Conservation (phyloP, 306 rosid genomes). For the Pterocarpus macrocarpus region DNA sequence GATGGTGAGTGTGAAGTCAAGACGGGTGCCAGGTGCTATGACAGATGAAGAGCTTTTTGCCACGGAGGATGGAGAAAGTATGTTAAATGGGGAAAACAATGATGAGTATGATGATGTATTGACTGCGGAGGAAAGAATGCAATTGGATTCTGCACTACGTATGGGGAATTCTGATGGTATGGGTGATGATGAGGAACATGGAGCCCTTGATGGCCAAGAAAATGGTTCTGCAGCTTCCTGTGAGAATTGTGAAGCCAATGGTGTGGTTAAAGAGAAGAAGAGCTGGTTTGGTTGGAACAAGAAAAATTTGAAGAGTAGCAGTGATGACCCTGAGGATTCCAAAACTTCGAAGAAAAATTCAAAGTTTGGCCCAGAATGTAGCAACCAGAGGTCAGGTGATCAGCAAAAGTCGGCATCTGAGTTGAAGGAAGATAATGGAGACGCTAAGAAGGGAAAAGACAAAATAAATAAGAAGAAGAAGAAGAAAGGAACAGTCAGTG, state of each 20-base stretch:
- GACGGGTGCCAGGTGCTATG: conserved; percentile 99
- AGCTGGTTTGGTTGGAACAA: conserved; percentile 99
- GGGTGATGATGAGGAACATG: conserved; percentile 83
- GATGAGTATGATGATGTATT: conserved; percentile 92
- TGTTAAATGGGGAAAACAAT: conserved; percentile 77
- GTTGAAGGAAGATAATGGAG: conserved; percentile 69
- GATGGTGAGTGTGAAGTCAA: conserved; percentile 97
- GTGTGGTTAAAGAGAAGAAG: conserved; percentile 86
- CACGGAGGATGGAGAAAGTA: conserved; percentile 84
- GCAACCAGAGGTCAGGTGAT: conserved; percentile 73
- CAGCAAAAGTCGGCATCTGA: conserved; percentile 79
- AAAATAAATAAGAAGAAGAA: conserved; percentile 82
- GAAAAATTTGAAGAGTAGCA: conserved; percentile 68
- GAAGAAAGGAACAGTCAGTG: conserved; percentile 75
- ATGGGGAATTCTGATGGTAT: conserved; percentile 80
- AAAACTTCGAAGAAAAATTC: conserved; percentile 77
- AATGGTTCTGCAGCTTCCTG: conserved; percentile 64
- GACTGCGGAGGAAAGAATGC: conserved; percentile 96
- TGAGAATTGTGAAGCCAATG: conserved; percentile 80
- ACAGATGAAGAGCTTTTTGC: conserved; percentile 98
- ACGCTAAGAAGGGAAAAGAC: conserved; percentile 86
- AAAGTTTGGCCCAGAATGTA: conserved; percentile 77
- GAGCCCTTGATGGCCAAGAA: conserved; percentile 68
- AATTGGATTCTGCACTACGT: conserved; percentile 90
- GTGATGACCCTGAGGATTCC: conserved; percentile 79